phyloP scores from a whole-genome alignment of 2,329 filamentous ascomycete species.

The Allantophomopsis cytisporea region DNA sequence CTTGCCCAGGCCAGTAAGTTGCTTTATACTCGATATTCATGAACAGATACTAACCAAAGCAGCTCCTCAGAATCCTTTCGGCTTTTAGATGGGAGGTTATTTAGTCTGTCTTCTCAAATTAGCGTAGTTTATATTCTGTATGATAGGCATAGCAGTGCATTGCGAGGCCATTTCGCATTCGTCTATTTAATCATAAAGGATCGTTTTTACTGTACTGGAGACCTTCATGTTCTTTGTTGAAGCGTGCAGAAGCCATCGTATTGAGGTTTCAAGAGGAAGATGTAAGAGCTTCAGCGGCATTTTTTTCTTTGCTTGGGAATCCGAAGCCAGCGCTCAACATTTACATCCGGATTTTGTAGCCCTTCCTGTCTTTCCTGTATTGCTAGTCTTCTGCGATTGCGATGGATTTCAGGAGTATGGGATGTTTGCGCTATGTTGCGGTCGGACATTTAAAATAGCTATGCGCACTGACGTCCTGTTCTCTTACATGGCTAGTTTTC shows the following conservation, averaged over 20 bases:
- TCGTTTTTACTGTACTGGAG: background rate
- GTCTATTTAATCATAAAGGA: background rate
- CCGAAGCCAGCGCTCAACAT: too few species aligned
- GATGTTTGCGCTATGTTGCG: too few species aligned
- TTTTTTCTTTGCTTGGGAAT: background rate
- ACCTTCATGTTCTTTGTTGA: background rate
- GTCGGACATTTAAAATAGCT: too few species aligned
- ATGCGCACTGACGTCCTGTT: too few species aligned
- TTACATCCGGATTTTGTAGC: too few species aligned
- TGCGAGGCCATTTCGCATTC: background rate
- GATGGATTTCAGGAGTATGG: too few species aligned
- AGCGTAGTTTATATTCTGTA: background rate
- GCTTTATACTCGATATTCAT: slow-evolving; percentile 1
- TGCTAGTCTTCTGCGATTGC: too few species aligned
- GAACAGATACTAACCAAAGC: slow-evolving; percentile 7
- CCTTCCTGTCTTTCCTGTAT: too few species aligned
- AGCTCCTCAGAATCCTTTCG: slow-evolving; percentile 61
- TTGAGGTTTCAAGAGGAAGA: background rate
- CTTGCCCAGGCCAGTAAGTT: slow-evolving; percentile 90
- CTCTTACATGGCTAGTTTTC: too few species aligned
- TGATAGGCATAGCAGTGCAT: background rate
- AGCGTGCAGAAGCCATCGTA: background rate
- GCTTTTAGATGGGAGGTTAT: slow-evolving; percentile 34
- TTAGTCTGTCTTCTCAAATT: slow-evolving; percentile 6
- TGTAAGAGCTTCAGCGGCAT: background rate